Evolutionary conservation across 192 early-diverging fungal species (phyloP).

Genomic region (Backusella mclennaniae): DNA sequence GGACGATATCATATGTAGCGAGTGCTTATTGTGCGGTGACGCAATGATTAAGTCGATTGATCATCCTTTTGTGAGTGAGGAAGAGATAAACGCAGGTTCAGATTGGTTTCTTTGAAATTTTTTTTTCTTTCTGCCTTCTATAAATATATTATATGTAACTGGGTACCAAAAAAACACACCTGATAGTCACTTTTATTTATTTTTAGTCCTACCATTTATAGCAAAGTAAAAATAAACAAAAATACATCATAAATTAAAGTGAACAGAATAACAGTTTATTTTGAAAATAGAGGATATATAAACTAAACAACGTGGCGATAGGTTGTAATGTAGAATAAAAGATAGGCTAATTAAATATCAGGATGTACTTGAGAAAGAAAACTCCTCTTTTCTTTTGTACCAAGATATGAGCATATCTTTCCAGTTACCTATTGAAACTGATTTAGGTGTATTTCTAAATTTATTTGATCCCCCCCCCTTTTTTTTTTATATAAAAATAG

Average conservation of each 20-base stretch:
- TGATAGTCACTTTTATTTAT: not conserved
- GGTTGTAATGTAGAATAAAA: not conserved
- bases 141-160: not conserved
- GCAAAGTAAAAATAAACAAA: not conserved
- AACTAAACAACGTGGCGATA: not conserved
- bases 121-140: not conserved
- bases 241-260: not conserved
- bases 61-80: constrained; percentile 69
- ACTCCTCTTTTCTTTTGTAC: not conserved
- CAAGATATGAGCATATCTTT: not conserved
- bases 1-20: constrained; percentile 73
- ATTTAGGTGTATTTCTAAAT: not conserved
- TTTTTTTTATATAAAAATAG: not conserved
- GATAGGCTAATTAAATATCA: not conserved
- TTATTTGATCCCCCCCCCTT: not conserved
- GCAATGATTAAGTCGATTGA: constrained; percentile 90
- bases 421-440: not conserved
- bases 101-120: constrained; percentile 46
- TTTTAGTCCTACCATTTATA: not conserved
- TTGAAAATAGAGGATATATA: not conserved
- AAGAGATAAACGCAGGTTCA: constrained; percentile 49
- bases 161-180: not conserved
- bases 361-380: not conserved
- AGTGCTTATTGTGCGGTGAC: constrained; percentile 95
- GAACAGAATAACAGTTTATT: not conserved